phyloP scores from a whole-genome alignment of 208 protist genomes.

The Strigomonas galati region DNA sequence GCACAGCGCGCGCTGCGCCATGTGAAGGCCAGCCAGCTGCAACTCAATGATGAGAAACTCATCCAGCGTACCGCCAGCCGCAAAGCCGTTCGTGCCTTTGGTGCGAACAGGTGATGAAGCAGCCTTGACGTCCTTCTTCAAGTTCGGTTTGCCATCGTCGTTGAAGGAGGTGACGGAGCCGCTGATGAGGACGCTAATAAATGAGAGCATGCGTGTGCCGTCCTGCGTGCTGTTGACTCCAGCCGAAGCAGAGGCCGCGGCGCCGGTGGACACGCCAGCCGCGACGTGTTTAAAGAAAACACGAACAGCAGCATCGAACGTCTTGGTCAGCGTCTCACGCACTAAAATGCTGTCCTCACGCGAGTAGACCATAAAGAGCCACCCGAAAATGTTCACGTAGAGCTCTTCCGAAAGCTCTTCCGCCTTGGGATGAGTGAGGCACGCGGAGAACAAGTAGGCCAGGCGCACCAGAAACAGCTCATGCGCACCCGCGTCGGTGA shows the following conservation, averaged over 20 bases:
- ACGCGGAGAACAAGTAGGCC: slow-evolving; percentile 42
- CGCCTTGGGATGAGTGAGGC: slow-evolving; percentile 36
- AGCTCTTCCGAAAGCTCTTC: slow-evolving; percentile 28
- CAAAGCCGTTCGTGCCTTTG: too few species aligned
- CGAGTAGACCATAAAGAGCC: slow-evolving; percentile 31
- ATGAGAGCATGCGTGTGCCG: neutral
- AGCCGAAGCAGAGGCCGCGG: slow-evolving; percentile 3
- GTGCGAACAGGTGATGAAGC: too few species aligned
- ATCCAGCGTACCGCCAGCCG: neutral
- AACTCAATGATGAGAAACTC: slow-evolving; percentile 17
- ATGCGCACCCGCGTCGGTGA: slow-evolving; percentile 46
- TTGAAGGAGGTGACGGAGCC: neutral
- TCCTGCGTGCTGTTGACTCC: too few species aligned
- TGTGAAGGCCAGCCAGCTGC: slow-evolving; percentile 73
- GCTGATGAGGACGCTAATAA: slow-evolving; percentile 5
- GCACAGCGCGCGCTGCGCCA: slow-evolving; percentile 66
- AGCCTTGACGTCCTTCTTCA: neutral
- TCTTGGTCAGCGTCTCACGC: slow-evolving; percentile 41
- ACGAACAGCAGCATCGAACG: slow-evolving; percentile 51
- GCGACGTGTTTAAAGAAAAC: slow-evolving; percentile 45
- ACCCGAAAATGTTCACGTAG: slow-evolving; percentile 34
- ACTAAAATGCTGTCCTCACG: slow-evolving; percentile 33
- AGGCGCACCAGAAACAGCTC: slow-evolving; percentile 65
- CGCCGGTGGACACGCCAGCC: neutral
- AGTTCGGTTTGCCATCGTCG: neutral